phyloP scores from a whole-genome alignment of 345 rosid species.

The Citrus australasica region DNA sequence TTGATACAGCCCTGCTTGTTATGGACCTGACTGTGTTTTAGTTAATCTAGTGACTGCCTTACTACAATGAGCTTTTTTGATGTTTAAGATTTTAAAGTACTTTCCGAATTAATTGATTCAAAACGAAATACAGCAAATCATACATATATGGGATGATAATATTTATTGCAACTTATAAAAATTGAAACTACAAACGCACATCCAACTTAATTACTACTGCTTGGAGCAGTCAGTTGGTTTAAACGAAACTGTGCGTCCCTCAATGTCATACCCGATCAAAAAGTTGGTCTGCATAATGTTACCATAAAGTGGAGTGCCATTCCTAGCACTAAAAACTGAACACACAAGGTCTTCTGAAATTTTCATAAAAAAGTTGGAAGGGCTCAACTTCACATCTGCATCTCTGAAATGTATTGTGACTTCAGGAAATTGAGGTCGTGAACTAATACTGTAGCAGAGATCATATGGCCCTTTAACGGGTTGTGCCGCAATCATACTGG shows the following conservation, averaged over 20 bases:
- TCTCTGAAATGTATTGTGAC: conserved; percentile 35
- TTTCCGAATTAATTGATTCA: too few relatives aligned
- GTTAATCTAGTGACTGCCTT: too few relatives aligned
- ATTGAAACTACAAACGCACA: too few relatives aligned
- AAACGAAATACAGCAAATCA: too few relatives aligned
- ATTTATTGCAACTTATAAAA: too few relatives aligned
- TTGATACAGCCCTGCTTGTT: too few relatives aligned
- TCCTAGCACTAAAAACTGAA: conserved; percentile 19
- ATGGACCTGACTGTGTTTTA: too few relatives aligned
- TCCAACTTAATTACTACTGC: not conserved
- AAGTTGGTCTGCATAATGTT: conserved; percentile 47
- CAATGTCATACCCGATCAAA: conserved; percentile 48
- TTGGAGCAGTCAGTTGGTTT: conserved; percentile 43
- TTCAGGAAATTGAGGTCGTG: conserved; percentile 23
- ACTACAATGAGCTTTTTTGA: too few relatives aligned
- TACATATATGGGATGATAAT: too few relatives aligned
- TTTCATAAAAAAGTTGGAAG: conserved; percentile 28
- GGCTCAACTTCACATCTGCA: conserved; percentile 35
- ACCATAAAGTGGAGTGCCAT: conserved; percentile 25
- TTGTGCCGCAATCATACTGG: not conserved
- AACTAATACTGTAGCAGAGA: conserved; percentile 29
- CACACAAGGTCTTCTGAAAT: conserved; percentile 24
- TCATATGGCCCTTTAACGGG: conserved; percentile 28
- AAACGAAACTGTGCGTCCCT: conserved; percentile 30
- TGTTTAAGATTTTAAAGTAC: too few relatives aligned